phyloP scores from a whole-genome alignment of 169 alveolate genomes.

The Plasmodium berghei region DNA sequence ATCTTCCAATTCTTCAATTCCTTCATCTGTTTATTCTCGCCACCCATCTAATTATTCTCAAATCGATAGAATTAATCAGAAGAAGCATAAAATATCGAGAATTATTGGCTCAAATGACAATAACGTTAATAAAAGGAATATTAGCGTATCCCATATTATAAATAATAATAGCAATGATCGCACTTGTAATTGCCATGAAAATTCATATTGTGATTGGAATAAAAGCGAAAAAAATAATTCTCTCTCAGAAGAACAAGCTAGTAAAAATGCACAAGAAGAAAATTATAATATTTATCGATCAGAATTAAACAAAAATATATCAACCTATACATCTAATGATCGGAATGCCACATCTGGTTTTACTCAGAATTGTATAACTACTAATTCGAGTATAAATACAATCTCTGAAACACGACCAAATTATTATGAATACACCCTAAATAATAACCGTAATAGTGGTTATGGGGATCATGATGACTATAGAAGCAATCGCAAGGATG shows the following conservation, averaged over 20 bases:
- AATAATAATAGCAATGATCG: not conserved
- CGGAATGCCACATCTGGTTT: not conserved
- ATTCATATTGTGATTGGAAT: not conserved
- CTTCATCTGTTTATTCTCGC: constrained; percentile 1
- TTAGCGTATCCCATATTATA: not conserved
- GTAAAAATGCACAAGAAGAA: not conserved
- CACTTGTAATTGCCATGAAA: not conserved
- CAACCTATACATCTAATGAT: not conserved
- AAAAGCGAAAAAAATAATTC: not conserved
- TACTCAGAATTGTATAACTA: not conserved
- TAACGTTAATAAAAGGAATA: constrained; percentile 8
- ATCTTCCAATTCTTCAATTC: constrained; percentile 13
- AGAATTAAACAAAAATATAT: not conserved
- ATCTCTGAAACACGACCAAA: not conserved
- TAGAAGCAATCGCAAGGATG: not conserved
- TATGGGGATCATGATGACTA: not conserved
- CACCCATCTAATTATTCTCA: not conserved
- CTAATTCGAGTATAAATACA: not conserved
- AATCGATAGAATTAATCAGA: constrained; percentile 3
- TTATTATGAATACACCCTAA: not conserved
- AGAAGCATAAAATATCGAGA: constrained; percentile 14
- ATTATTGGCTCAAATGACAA: not conserved
- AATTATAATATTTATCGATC: not conserved
- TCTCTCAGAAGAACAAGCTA: not conserved
- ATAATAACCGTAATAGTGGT: not conserved